Evolutionary conservation across 2,329 filamentous ascomycete species (phyloP).

Genomic region (Colletotrichum destructivum): DNA sequence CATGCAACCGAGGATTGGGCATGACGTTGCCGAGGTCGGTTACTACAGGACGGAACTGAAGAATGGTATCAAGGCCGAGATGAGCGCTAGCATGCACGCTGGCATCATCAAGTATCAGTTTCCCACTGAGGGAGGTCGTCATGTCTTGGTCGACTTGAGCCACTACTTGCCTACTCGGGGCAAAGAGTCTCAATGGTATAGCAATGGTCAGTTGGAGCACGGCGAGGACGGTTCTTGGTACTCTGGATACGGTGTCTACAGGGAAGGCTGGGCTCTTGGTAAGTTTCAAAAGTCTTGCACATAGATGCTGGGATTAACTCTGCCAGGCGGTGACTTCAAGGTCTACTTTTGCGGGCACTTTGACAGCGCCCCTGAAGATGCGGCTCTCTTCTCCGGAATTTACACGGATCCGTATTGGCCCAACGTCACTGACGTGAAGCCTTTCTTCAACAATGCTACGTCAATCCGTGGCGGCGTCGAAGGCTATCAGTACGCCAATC

Average conservation of each 20-base stretch:
- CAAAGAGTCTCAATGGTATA: constrained; percentile 58
- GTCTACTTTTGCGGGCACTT: constrained; percentile 62
- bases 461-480: constrained; percentile 65
- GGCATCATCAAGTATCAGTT: constrained; percentile 69
- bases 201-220: constrained; percentile 56
- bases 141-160: constrained; percentile 63
- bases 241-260: constrained; percentile 62
- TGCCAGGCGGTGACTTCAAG: constrained; percentile 55
- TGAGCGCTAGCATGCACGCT: constrained; percentile 64
- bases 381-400: constrained; percentile 57
- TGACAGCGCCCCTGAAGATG: constrained; percentile 52
- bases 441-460: constrained; percentile 66
- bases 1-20: constrained; percentile 58
- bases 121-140: constrained; percentile 54
- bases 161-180: constrained; percentile 62
- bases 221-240: constrained; percentile 57
- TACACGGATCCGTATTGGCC: constrained; percentile 62
- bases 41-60: constrained; percentile 67
- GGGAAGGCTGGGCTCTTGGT: constrained; percentile 59
- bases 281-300: background rate
- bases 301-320: background rate
- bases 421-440: constrained; percentile 49
- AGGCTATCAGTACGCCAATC: constrained; percentile 66
- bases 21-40: constrained; percentile 65
- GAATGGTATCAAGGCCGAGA: constrained; percentile 64